A percentile compares a stretch with the other conserved stretches of the same genome.
These are phyloP conservation scores for Phalaenopsis equestris DNA, from an alignment of 106 monocot genomes.

Conservation along the genomic window DNA sequence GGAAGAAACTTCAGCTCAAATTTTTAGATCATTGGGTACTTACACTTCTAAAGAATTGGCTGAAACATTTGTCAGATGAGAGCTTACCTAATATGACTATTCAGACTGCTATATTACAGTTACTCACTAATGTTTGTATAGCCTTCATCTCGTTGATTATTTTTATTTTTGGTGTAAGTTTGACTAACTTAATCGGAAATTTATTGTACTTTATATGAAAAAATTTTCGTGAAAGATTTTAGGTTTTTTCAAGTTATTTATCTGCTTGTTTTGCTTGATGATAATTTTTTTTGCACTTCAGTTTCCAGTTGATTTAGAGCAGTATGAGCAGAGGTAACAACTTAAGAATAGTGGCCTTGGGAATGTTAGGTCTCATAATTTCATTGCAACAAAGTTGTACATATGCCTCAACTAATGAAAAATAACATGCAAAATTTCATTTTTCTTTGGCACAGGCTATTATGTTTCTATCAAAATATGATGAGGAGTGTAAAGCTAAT, in stretches of 20 bases:
- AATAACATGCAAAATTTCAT: not conserved
- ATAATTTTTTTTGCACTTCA: conserved; percentile 24
- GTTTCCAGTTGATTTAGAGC: conserved; percentile 93
- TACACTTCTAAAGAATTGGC: conserved; percentile 90
- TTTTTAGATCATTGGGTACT: conserved; percentile 97
- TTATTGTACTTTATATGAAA: not conserved
- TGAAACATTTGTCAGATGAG: conserved; percentile 95
- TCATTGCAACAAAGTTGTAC: not conserved
- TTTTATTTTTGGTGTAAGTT: not conserved
- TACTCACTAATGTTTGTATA: conserved; percentile 72
- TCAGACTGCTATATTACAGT: conserved; percentile 68
- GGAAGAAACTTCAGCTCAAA: conserved; percentile 83
- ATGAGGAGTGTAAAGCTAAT: conserved; percentile 90
- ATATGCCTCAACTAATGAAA: not conserved
- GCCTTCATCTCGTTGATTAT: not conserved
- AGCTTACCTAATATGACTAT: conserved; percentile 96
- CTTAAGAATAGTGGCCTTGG: conserved; percentile 96
- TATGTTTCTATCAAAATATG: conserved; percentile 97
- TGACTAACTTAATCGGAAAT: not conserved
- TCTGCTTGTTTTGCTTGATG: not conserved
- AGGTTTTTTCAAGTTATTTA: not conserved
- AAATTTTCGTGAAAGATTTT: not conserved
- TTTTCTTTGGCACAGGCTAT: conserved; percentile 51
- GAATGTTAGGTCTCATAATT: conserved; percentile 41
- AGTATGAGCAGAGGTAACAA: conserved; percentile 71